Evolutionary conservation across 805 yeast species (phyloP).

Genomic region (Kluyveromyces siamensis): DNA sequence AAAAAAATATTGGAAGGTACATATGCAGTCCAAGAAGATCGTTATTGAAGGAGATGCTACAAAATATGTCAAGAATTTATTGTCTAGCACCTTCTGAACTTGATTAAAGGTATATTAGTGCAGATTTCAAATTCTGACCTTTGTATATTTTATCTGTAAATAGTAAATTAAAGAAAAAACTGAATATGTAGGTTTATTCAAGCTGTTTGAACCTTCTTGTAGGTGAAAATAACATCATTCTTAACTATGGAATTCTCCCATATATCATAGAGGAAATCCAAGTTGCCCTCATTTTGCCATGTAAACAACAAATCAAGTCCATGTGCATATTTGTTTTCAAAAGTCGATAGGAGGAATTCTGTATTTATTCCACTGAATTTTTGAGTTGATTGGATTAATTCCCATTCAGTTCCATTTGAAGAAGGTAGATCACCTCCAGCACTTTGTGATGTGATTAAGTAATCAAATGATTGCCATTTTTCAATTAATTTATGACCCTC

Average conservation of each 20-base stretch:
- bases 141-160: constrained; percentile 6
- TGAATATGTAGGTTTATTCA: not conserved
- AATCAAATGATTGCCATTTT: constrained; percentile 43
- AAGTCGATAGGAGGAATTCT: constrained; percentile 11
- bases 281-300: constrained; percentile 9
- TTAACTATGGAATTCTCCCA: constrained; percentile 15
- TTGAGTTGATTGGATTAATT: constrained; percentile 29
- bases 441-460: constrained; percentile 35
- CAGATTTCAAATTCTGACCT: not conserved
- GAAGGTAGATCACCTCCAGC: constrained; percentile 15
- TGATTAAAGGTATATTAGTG: not conserved
- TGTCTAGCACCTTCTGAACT: constrained; percentile 12
- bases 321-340: constrained; percentile 12
- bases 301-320: constrained; percentile 9
- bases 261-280: constrained; percentile 9
- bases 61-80: constrained; percentile 26
- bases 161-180: constrained; percentile 4
- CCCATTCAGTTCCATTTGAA: constrained; percentile 33
- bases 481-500: constrained; percentile 40
- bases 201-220: constrained; percentile 10
- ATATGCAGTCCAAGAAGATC: constrained; percentile 44
- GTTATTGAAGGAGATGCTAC: constrained; percentile 41
- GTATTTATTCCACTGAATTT: constrained; percentile 36
- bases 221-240: constrained; percentile 25
- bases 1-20: constrained; percentile 38